Conservation (phyloP, 768 basidiomycete genomes). For the Agaricus bisporus region DNA sequence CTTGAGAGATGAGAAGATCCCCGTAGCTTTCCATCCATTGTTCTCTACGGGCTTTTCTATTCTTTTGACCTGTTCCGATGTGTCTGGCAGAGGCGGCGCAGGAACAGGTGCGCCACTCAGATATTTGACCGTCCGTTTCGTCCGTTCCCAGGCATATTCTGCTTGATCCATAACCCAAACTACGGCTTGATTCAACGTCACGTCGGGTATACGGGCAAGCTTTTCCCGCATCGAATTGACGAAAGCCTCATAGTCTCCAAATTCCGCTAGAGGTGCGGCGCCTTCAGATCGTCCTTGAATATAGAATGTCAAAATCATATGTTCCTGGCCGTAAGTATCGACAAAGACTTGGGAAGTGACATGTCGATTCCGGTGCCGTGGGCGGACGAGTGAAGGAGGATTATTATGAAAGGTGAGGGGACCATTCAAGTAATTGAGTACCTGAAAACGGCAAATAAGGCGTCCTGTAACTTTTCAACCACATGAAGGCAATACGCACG, state of each 20-base stretch:
- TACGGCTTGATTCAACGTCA: constrained; percentile 52
- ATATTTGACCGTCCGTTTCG: constrained; percentile 61
- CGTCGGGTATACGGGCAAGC: constrained; percentile 33
- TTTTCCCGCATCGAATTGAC: constrained; percentile 38
- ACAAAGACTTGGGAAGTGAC: constrained; percentile 73
- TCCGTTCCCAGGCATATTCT: constrained; percentile 37
- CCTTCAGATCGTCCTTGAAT: constrained; percentile 55
- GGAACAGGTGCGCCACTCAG: constrained; percentile 57
- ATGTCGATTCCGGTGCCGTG: constrained; percentile 78
- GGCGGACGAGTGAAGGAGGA: constrained; percentile 67
- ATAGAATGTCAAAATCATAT: constrained; percentile 82
- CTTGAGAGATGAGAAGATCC: constrained; percentile 65
- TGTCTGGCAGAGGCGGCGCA: constrained; percentile 23
- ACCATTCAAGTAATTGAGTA: constrained; percentile 60
- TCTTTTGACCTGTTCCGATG: constrained; percentile 19
- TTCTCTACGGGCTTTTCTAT: constrained; percentile 20
- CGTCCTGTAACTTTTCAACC: neutral
- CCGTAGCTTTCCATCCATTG: constrained; percentile 50
- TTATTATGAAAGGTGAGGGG: constrained; percentile 77
- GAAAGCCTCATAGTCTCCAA: constrained; percentile 38
- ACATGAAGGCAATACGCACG: constrained; percentile 21
- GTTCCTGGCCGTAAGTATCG: constrained; percentile 70
- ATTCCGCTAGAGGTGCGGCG: constrained; percentile 25
- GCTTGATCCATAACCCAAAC: constrained; percentile 39
- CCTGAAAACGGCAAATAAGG: constrained; percentile 32